Percentiles rank a stretch among this genome's conserved stretches.
phyloP scores from a whole-genome alignment of 495 filamentous ascomycete species.

The Penicillium ucsense region DNA sequence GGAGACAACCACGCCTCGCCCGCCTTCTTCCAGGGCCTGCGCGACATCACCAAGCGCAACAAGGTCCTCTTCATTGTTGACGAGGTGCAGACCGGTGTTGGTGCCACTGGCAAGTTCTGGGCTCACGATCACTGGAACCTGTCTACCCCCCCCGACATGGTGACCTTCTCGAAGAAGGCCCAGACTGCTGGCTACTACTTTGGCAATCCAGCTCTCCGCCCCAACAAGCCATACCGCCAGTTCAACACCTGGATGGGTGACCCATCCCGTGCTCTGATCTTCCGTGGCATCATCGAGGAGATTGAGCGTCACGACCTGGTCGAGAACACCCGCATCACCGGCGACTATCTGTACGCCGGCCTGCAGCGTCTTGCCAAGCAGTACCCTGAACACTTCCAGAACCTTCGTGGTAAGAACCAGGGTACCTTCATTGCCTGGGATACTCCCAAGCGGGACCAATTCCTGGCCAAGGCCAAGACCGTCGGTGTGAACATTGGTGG shows the following conservation, averaged over 20 bases:
- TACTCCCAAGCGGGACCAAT: slow-evolving; percentile 71
- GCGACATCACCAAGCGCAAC: slow-evolving; percentile 76
- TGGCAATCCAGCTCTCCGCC: slow-evolving; percentile 76
- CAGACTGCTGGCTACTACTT: slow-evolving; percentile 98
- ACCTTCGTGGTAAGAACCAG: slow-evolving; percentile 86
- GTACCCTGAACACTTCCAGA: slow-evolving; percentile 77
- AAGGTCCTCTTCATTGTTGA: slow-evolving; percentile 91
- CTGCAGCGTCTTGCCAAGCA: slow-evolving; percentile 59
- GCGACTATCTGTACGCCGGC: slow-evolving; percentile 70
- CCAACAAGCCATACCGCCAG: slow-evolving; percentile 97
- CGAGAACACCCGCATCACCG: slow-evolving; percentile 66
- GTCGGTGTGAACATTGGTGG: slow-evolving; percentile 92
- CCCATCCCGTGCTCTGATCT: slow-evolving; percentile 79
- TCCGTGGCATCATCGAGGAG: slow-evolving; percentile 85
- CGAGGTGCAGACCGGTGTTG: slow-evolving; percentile 96
- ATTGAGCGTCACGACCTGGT: slow-evolving; percentile 76
- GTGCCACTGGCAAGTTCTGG: slow-evolving; percentile 93
- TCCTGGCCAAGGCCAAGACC: slow-evolving; percentile 63
- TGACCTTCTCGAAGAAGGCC: slow-evolving; percentile 98
- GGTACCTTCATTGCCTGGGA: slow-evolving; percentile 98
- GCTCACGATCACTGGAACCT: slow-evolving; percentile 97
- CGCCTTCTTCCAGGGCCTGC: slow-evolving; percentile 82
- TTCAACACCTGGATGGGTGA: slow-evolving; percentile 99
- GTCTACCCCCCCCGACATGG: slow-evolving; percentile 82
- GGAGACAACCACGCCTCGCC: slow-evolving; percentile 98